Evolutionary conservation across 2,329 filamentous ascomycete species (phyloP).

Genomic region (Ophiocordyceps camponoti-floridani): DNA sequence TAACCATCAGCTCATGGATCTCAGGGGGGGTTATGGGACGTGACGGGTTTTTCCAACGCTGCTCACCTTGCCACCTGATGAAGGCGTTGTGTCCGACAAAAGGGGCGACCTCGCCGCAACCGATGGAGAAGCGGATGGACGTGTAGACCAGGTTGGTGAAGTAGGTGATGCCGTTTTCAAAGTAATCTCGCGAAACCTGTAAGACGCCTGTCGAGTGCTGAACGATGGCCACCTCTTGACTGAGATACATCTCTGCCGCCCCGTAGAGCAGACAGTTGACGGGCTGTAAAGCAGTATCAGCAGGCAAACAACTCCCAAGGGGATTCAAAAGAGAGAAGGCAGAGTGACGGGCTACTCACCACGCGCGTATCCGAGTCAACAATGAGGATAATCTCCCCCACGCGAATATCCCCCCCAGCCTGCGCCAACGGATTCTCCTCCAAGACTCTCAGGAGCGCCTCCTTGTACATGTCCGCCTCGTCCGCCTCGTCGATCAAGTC

Average conservation of each 20-base stretch:
- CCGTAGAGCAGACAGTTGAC: conserved; percentile 61
- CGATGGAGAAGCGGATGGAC: conserved; percentile 59
- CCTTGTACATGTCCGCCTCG: conserved; percentile 48
- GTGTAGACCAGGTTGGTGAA: conserved; percentile 62
- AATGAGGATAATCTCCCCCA: conserved; percentile 63
- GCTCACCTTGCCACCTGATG: conserved; percentile 41
- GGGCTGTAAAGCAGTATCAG: conserved; percentile 19
- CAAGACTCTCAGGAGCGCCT: conserved; percentile 46
- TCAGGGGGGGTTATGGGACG: too few relatives aligned
- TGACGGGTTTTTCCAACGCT: neutral
- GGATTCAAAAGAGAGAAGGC: neutral
- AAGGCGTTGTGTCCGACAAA: conserved; percentile 72
- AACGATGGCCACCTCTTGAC: conserved; percentile 61
- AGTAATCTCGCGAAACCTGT: conserved; percentile 59
- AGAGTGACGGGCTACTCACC: conserved; percentile 1
- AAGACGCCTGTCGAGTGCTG: conserved; percentile 65
- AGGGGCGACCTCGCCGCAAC: conserved; percentile 59
- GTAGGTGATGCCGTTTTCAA: conserved; percentile 53
- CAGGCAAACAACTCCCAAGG: too few relatives aligned
- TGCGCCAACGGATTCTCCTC: conserved; percentile 52
- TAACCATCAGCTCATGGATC: neutral
- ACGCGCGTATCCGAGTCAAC: conserved; percentile 70
- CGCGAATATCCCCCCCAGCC: conserved; percentile 72
- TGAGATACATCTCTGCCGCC: conserved; percentile 67
- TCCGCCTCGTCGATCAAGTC: conserved; percentile 28